These are phyloP conservation scores for Naganishia vishniacii DNA, from an alignment of 768 basidiomycete genomes.

Conservation along the genomic window DNA sequence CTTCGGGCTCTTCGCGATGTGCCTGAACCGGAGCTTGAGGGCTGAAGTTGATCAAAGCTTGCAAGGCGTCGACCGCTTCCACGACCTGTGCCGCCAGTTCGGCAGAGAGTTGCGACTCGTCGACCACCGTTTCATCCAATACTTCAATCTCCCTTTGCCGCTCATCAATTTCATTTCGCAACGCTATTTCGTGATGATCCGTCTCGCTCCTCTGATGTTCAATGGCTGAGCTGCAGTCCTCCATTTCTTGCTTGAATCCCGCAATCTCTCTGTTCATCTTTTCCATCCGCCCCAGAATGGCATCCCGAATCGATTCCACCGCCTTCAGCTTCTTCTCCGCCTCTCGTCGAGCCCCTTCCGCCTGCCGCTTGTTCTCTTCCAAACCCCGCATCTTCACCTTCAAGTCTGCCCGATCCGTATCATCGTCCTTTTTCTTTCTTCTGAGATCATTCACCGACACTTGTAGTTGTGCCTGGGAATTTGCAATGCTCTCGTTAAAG, in stretches of 20 bases:
- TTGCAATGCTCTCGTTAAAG: constrained; percentile 36
- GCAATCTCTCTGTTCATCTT: constrained; percentile 40
- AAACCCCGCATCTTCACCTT: constrained; percentile 76
- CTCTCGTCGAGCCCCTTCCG: constrained; percentile 72
- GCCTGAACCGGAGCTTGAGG: constrained; percentile 52
- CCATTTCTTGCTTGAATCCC: constrained; percentile 43
- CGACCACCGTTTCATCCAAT: constrained; percentile 52
- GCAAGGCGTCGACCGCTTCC: constrained; percentile 62
- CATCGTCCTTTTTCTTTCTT: constrained; percentile 73
- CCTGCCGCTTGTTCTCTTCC: constrained; percentile 77
- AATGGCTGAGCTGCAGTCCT: constrained; percentile 59
- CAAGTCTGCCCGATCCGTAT: constrained; percentile 67
- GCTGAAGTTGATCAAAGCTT: constrained; percentile 61
- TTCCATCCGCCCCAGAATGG: constrained; percentile 36
- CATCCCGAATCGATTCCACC: constrained; percentile 63
- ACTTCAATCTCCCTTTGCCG: constrained; percentile 50
- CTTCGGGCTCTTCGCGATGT: background rate
- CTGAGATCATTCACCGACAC: constrained; percentile 67
- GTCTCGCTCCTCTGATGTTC: constrained; percentile 54
- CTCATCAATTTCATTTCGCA: constrained; percentile 53
- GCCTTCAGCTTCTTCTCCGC: constrained; percentile 79
- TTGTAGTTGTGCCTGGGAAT: constrained; percentile 60
- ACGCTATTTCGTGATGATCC: constrained; percentile 60
- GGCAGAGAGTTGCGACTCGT: constrained; percentile 53
- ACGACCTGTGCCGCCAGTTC: constrained; percentile 61